Evolutionary conservation across 2,329 filamentous ascomycete genomes (phyloP), one percentile per base, ranked within the genome.

Genomic region (Coniochaeta sp.): DNA sequence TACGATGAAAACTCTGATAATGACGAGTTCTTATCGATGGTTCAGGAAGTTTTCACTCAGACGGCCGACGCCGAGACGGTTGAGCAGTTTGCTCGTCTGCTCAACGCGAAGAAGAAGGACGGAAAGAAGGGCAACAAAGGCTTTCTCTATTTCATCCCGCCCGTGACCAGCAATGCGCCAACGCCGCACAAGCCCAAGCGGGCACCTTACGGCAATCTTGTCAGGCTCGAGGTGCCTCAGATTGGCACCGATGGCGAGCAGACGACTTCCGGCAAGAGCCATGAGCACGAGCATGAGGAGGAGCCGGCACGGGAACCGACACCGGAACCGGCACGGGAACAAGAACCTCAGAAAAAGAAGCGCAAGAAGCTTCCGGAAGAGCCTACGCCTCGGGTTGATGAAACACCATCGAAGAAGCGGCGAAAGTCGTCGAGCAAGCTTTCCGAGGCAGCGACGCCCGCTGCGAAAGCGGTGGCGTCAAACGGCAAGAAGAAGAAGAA

Each of bases 21-120:
- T 64, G 71, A 76, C 17, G 73, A 73, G 38, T 84, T 86, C 66
- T 74, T 87, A 61, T 72, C 75, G 62, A 80, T 87, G 76, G 73
- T 87, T 54, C 81, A 84, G 70, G 78, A 81, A 62, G 76, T 87
- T 52, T 86, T 81, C 69, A 75, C 77, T 64, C 82, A 85, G 67
- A 81, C 78, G 19, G 83, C 84, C n/a, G 79, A 81, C 63, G 67
- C 72, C 40, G 77, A 79, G 40, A 81, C 82, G 1, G 68, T 81
- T 58, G 71, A 76, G 42, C 75, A 81, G 63, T 87, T 87, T 67
- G 73, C 72, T 56, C 73, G 71, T 42, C 76, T 83, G 50, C 69
- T 88, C 57, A 73, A 76, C 65, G 71, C 77, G 60, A 83, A 80
- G 73, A 87, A 87, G 70, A 78, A 74, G 62, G 79, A 85, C 64